Percentiles rank a stretch among this genome's conserved stretches.
These are phyloP conservation scores for Xylaria hypoxylon DNA, from an alignment of 2,329 filamentous ascomycete species.

Conservation along the genomic window DNA sequence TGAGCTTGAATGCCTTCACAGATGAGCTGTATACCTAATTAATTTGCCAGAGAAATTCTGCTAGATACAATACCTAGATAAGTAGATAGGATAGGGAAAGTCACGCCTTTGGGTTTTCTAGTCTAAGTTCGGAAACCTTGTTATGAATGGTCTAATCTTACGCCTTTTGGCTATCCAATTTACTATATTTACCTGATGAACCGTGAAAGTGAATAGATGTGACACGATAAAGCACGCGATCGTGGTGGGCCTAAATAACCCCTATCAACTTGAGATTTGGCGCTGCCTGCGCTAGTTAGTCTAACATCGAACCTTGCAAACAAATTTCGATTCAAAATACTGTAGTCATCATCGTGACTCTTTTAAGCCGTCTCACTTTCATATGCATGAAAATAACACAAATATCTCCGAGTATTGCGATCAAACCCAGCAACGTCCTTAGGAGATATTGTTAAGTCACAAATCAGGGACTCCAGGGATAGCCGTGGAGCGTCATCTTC, in stretches of 20 bases:
- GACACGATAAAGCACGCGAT: background rate
- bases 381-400: background rate
- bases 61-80: background rate
- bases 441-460: no score
- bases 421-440: no score
- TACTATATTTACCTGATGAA: background rate
- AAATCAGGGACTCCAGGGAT: no score
- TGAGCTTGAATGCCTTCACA: constrained; percentile 78
- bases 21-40: constrained; percentile 75
- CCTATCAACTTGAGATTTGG: no score
- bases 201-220: background rate
- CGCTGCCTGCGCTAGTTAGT: no score
- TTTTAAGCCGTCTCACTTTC: background rate
- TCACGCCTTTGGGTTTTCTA: background rate
- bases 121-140: background rate
- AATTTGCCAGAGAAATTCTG: background rate
- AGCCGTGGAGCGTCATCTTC: no score
- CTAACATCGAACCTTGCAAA: background rate
- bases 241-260: no score
- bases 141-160: background rate
- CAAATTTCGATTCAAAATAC: background rate
- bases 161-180: no score
- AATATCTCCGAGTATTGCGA: background rate
- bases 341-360: background rate
- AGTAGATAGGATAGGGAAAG: background rate